Base-by-base conservation (phyloP, 2,329 filamentous ascomycete species). In the Epichloe elymi region DNA sequence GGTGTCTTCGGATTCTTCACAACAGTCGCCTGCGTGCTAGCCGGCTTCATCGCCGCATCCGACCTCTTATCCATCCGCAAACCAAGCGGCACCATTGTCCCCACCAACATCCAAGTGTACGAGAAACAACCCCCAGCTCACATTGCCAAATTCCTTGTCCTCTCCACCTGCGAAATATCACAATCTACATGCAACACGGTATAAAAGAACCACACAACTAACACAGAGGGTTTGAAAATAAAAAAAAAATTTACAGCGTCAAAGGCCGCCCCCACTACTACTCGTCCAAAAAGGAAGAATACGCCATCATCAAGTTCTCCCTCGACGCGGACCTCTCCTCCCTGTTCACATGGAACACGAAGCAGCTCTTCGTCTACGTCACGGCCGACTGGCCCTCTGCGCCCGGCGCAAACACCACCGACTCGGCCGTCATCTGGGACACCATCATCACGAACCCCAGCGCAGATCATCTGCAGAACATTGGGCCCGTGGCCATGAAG, bases 261-360 rank as follows among this genome's bases (percentile, higher is more conserved):
- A 88, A 86, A 67, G 91, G 93, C 51, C 80, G 91, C 10, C 89
- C 93, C n/a, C 86, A 97, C 67, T 97, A 97, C 77, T 95, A 97
- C 75, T 87, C 83, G 58, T 75, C 79, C 48, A 94, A 93, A 68
- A 88, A 86, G 69, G 90, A 97, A 70, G 93, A 98, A 70, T 97
- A 96, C 68, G 93, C 91, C 59, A 82, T 93, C 65, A 85, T 98
- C 65, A 85, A 84, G 66, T 98, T 98, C 75, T 87, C 90, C 62
- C 78, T 98, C 53, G 86, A 95, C 63, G 86, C 90, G 49, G 91
- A 98, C 71, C 79, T 98, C 54, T 85, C 82, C 54, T 85, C 85
- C 42, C 86, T 98, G 60, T 97, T 97, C 78, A 95, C 87, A 64
- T 98, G 91, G 93, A 98, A 98, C 76, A 98, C 94, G 19, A 98